A percentile compares a stretch with the other conserved stretches of the same genome.
phyloP scores from a whole-genome alignment of 2,329 filamentous ascomycete species.

The Colletotrichum falcatum region DNA sequence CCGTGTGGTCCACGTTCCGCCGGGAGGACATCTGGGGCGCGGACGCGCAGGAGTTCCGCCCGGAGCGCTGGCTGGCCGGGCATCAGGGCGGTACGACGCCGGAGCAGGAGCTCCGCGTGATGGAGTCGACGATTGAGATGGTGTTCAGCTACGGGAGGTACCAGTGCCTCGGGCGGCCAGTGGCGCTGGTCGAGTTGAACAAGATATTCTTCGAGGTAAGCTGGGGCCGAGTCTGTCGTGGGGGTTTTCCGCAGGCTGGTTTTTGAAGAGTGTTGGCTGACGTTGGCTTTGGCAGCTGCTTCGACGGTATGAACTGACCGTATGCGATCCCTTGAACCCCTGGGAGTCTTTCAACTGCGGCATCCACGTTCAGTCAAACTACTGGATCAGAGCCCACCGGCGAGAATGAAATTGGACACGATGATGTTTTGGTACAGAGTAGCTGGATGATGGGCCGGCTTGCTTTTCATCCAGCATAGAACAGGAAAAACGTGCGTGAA shows the following conservation, averaged over 20 bases:
- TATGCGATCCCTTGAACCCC: constrained; percentile 48
- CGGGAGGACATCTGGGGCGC: constrained; percentile 51
- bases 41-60: constrained; percentile 51
- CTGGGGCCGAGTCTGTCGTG: background rate
- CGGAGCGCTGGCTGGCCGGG: constrained; percentile 51
- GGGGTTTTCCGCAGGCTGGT: background rate
- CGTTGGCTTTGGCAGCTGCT: constrained; percentile 43
- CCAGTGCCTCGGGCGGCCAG: constrained; percentile 52
- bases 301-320: constrained; percentile 48
- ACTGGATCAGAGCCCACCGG: constrained; percentile 43
- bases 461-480: background rate
- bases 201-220: constrained; percentile 56
- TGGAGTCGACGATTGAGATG: constrained; percentile 53
- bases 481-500: background rate
- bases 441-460: background rate
- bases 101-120: constrained; percentile 47
- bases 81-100: background rate
- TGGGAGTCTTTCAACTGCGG: constrained; percentile 49
- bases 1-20: constrained; percentile 51
- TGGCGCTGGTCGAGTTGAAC: constrained; percentile 55
- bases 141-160: constrained; percentile 54
- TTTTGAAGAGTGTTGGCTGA: background rate
- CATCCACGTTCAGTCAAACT: constrained; percentile 49
- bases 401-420: background rate
- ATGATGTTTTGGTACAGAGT: background rate